These are phyloP conservation scores for Ustilago sp. DNA, from an alignment of 1,284 basidiomycete genomes.

Conservation along the genomic window DNA sequence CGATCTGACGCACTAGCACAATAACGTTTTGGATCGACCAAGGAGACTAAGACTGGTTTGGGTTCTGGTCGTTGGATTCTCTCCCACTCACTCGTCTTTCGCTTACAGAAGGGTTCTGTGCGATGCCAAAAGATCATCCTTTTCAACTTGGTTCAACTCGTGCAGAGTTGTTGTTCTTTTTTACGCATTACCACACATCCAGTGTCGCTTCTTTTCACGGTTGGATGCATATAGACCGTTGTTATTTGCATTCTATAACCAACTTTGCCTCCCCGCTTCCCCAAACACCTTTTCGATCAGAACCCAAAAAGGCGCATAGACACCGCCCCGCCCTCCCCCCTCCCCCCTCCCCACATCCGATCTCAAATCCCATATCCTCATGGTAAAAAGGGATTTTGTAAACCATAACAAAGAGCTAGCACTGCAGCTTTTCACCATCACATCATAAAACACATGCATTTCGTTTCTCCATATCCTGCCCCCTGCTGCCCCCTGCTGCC, in stretches of 20 bases:
- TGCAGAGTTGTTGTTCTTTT: too few species aligned
- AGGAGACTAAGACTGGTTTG: neutral
- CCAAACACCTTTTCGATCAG: slow-evolving; percentile 21
- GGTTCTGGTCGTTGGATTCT: slow-evolving; percentile 7
- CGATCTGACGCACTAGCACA: neutral
- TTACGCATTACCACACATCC: neutral
- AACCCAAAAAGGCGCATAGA: slow-evolving; percentile 35
- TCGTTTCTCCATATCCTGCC: neutral
- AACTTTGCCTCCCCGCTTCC: slow-evolving; percentile 6
- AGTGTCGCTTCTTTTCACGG: neutral
- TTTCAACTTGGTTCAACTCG: neutral
- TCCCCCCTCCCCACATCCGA: neutral
- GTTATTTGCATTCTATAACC: neutral
- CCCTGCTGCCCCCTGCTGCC: neutral
- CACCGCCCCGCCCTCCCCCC: too few species aligned
- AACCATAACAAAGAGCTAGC: slow-evolving; percentile 25
- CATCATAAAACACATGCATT: slow-evolving; percentile 26
- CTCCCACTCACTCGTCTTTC: slow-evolving; percentile 4
- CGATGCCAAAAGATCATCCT: neutral
- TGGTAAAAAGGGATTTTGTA: slow-evolving; percentile 33
- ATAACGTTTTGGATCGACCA: neutral
- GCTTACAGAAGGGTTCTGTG: neutral
- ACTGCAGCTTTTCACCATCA: neutral
- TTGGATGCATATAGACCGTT: neutral
- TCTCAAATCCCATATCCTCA: neutral